Evolutionary conservation across 1,284 basidiomycete species (phyloP).

Genomic region (Polyporus tsugae): DNA sequence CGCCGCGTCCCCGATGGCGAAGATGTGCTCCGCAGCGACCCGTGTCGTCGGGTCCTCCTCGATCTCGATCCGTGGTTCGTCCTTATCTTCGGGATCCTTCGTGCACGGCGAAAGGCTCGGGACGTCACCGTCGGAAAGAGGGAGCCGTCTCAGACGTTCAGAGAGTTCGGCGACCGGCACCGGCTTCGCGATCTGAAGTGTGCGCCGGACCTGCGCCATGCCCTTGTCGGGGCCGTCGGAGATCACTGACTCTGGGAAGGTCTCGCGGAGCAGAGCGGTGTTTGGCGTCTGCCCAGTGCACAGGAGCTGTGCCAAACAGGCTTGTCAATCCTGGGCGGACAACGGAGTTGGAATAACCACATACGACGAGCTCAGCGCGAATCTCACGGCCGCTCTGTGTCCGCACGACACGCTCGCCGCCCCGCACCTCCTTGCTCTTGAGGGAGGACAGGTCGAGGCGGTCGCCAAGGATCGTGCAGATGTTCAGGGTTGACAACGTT

Average conservation of each 20-base stretch:
- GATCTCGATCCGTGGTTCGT: conserved; percentile 30
- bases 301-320: conserved; percentile 54
- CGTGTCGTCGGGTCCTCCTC: conserved; percentile 36
- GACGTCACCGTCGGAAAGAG: background rate
- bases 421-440: conserved; percentile 36
- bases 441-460: conserved; percentile 56
- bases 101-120: conserved; percentile 7
- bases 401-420: conserved; percentile 50
- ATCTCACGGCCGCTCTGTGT: conserved; percentile 68
- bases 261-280: conserved; percentile 59
- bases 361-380: conserved; percentile 68
- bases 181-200: conserved; percentile 62
- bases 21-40: conserved; percentile 63
- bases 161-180: conserved; percentile 26
- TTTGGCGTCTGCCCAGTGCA: conserved; percentile 84
- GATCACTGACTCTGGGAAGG: conserved; percentile 62
- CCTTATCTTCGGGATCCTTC: conserved; percentile 43
- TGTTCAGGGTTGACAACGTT: conserved; percentile 50
- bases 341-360: background rate
- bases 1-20: conserved; percentile 74
- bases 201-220: conserved; percentile 63
- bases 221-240: conserved; percentile 46
- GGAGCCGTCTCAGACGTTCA: background rate
- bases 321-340: background rate
- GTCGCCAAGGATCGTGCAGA: conserved; percentile 64